Evolutionary conservation across 345 rosid species (phyloP), one percentile per base, ranked within the genome.

Genomic region (Eucalyptus decipiens): DNA sequence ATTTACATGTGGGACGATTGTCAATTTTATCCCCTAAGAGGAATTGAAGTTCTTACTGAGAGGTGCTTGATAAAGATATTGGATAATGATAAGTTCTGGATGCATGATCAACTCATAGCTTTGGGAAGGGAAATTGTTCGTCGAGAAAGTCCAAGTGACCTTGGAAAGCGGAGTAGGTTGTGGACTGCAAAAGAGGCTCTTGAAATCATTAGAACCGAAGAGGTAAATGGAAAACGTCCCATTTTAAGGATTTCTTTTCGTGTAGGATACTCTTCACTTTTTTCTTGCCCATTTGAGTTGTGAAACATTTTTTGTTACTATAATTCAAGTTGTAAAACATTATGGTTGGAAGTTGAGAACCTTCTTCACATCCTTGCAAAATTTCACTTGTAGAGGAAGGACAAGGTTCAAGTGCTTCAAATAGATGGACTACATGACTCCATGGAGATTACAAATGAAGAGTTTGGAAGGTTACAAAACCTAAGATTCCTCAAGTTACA

Each of bases 51-150:
- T 50, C 89, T 88, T 30, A 50, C 8, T 2, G 9, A 47, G 13
- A 52, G 52, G 86, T 80, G 69, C 6, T 32, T 88, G 43, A 40
- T 88, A 14, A 80, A 80, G 51, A 8, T 88, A 23, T 23, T 45
- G 23, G 21, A 88, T 5, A 13, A 76, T 28, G 51, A 40, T 65
- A 45, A 48, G 45, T 65, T 88, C 1, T 50, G 28, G 86, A 88
- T 88, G 87, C 89, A 88, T 40, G 89, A 88, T 40, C 52, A 37
- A 42, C 32, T 88, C 5, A 80, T 17, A 19, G 89, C 17, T 11
- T 3, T 88, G 2, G 89, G 89, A 23, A 3, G 69, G 37, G 23
- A 80, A 28, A 88, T 88, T n/a, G 89, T 72, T 12, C 72, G 5
- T 51, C 76, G 54, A 42, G 86, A 88, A 5, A 76, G 37, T 80